A percentile compares a stretch with the other conserved stretches of the same genome.
phyloP scores from a whole-genome alignment of 1,284 basidiomycete genomes.

The Sanghuangporus sanghuang region DNA sequence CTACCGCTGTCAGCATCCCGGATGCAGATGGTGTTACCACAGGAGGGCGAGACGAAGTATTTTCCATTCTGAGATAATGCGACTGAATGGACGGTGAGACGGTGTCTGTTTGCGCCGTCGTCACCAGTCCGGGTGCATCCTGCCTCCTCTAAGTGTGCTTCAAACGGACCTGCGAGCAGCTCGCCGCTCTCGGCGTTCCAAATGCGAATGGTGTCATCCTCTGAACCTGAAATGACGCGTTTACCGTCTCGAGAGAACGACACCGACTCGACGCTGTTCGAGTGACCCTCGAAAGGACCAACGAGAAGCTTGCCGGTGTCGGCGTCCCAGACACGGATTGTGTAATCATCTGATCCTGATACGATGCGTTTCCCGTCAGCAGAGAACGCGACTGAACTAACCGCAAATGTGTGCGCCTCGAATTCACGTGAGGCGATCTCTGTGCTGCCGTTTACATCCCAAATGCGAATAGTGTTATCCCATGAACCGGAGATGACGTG shows the following conservation, averaged over 20 bases:
- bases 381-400: slow-evolving; percentile 1
- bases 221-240: not conserved
- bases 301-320: not conserved
- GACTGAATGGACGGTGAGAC: not conserved
- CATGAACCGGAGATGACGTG: too few species aligned
- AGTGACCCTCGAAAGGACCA: not conserved
- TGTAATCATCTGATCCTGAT: not conserved
- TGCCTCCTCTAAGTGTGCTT: too few species aligned
- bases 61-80: slow-evolving; percentile 2
- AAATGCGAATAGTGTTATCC: too few species aligned
- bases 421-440: too few species aligned
- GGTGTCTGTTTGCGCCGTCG: too few species aligned
- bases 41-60: not conserved
- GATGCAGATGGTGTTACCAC: not conserved
- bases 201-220: not conserved
- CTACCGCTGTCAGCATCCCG: slow-evolving; percentile 1
- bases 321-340: not conserved
- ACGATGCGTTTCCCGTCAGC: slow-evolving; percentile 2
- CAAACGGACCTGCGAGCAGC: too few species aligned
- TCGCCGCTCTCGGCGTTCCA: not conserved
- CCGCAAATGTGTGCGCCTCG: too few species aligned
- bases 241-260: not conserved
- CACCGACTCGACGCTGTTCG: not conserved
- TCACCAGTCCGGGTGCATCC: not conserved
- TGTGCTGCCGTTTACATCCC: too few species aligned